These are phyloP conservation scores for Venturia pyrina DNA, from an alignment of 2,329 filamentous ascomycete species.

Conservation along the genomic window DNA sequence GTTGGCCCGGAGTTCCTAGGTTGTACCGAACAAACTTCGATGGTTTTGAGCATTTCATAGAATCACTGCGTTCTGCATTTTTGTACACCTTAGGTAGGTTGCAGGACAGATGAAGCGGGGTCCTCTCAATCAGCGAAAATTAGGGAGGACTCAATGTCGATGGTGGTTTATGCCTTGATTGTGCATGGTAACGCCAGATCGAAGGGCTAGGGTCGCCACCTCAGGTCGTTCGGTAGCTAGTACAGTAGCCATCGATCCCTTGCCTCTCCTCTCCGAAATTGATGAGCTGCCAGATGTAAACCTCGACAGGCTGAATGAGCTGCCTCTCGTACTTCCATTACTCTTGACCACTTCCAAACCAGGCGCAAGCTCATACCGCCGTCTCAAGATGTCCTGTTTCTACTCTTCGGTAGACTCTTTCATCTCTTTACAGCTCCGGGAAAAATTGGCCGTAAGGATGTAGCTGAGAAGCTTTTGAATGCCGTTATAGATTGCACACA, in stretches of 20 bases:
- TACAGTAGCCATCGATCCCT: background rate
- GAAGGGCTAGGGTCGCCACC: too few species aligned
- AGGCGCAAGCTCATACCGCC: conserved; percentile 18
- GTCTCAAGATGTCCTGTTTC: conserved; percentile 17
- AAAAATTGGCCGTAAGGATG: conserved; percentile 21
- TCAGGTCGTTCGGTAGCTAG: background rate
- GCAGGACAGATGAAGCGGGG: too few species aligned
- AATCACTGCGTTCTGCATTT: too few species aligned
- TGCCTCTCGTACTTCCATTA: background rate
- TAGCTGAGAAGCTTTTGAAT: conserved; percentile 20
- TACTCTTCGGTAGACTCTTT: conserved; percentile 18
- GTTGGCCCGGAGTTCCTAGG: too few species aligned
- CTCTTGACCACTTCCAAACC: conserved; percentile 1
- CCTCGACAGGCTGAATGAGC: conserved; percentile 1
- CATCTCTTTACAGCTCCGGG: conserved; percentile 19
- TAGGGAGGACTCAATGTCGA: too few species aligned
- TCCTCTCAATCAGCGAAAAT: too few species aligned
- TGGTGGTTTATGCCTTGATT: too few species aligned
- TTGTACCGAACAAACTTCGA: too few species aligned
- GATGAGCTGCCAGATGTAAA: background rate
- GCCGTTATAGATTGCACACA: conserved; percentile 18
- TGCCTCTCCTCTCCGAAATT: background rate
- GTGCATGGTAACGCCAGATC: too few species aligned
- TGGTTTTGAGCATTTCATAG: too few species aligned
- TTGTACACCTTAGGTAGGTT: too few species aligned